These are phyloP conservation scores for Alternaria gansuensis DNA, from an alignment of 2,329 filamentous ascomycete genomes.

Conservation along the genomic window DNA sequence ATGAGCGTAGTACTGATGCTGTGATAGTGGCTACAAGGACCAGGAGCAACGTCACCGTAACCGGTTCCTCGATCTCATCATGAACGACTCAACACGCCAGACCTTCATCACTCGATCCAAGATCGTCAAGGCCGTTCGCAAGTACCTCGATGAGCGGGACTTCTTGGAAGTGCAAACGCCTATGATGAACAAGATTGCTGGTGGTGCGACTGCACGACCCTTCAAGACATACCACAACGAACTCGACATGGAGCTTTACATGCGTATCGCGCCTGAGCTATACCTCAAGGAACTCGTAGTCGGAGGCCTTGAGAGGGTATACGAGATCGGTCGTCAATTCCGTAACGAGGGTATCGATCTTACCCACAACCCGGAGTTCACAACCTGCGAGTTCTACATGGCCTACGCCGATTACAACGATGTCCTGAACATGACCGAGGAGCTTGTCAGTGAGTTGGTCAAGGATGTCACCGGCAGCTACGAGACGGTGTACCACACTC, in stretches of 20 bases:
- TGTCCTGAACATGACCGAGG: constrained; percentile 89
- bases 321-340: constrained; percentile 95
- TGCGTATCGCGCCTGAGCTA: constrained; percentile 93
- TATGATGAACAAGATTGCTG: constrained; percentile 96
- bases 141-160: constrained; percentile 85
- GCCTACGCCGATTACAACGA: constrained; percentile 77
- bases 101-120: constrained; percentile 86
- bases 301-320: constrained; percentile 91
- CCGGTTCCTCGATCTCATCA: constrained; percentile 93
- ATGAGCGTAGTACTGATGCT: constrained; percentile 1
- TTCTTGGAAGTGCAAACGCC: constrained; percentile 95
- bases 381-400: constrained; percentile 95
- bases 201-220: constrained; percentile 92
- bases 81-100: constrained; percentile 87
- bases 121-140: constrained; percentile 87
- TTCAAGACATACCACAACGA: constrained; percentile 98
- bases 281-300: constrained; percentile 97
- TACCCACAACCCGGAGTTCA: constrained; percentile 99
- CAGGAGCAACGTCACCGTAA: constrained; percentile 92
- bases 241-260: constrained; percentile 89
- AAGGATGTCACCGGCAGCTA: constrained; percentile 88
- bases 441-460: constrained; percentile 88
- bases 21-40: constrained; percentile 86
- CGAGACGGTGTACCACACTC: constrained; percentile 84
- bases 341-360: constrained; percentile 90